Base-by-base conservation (phyloP, 2,329 filamentous ascomycete genomes). In the Pseudomassariella vexata region DNA sequence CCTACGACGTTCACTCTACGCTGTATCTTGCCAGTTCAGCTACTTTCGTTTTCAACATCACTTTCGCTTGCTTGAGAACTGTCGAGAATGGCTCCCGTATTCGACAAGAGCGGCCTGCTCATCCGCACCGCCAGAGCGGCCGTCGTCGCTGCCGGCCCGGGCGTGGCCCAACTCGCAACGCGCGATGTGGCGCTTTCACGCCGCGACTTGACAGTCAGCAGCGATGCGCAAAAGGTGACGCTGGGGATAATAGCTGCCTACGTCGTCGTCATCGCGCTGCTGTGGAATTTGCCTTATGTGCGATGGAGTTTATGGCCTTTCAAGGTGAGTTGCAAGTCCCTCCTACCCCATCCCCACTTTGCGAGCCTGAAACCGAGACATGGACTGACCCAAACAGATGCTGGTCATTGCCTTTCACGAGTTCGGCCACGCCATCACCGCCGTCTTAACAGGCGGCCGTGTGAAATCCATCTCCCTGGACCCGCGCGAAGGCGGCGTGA, bases 351-450 rank as follows among this genome's bases (percentile, higher is more conserved):
- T n/a, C n/a, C n/a, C n/a, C n/a, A n/a, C n/a, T n/a, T n/a, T n/a
- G n/a, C n/a, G n/a, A n/a, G n/a, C n/a, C n/a, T n/a, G n/a, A n/a
- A 28, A 22, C 20, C 24, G 6, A 23, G 12, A 3, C 19, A n/a
- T n/a, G n/a, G 6, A 26, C 21, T 39, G 34, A 37, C 12, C 38
- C 45, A 29, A 45, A 25, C 21, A 83, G 79, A 87, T 88, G 83
- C 70, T 89, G 14, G 82, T 85, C 31, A 88, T 89, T 42, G 84
- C 84, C 22, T 89, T 88, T 56, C 84, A 89, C 59, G 84, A 89
- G 45, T 79, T 88, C 49, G 76, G 81, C 9, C 84, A 89, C 57
- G 84, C 84, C 29, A 73, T 86, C 46, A 77, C 77, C 2, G 81
- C 82, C 23, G 72, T 80, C 41, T 73, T 78, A 38, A 89, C 84